Evolutionary conservation across 345 rosid genomes (phyloP).

Genomic region (Psidium guajava): DNA sequence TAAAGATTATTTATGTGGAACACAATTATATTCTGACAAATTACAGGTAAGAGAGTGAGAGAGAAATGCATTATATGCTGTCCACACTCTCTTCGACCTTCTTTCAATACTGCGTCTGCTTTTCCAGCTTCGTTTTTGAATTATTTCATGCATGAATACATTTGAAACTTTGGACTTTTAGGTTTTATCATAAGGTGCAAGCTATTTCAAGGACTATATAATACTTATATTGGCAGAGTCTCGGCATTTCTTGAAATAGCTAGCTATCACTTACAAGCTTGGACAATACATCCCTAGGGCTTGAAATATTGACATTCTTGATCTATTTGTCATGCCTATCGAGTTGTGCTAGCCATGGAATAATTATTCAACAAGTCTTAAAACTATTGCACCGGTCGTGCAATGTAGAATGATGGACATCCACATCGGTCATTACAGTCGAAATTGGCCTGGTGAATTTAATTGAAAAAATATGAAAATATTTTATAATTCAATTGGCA

Average conservation of each 20-base stretch:
- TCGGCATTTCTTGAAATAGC: background rate
- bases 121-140: background rate
- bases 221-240: background rate
- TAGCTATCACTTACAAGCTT: background rate
- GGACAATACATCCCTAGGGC: background rate
- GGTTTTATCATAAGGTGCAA: background rate
- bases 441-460: no score
- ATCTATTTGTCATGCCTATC: background rate
- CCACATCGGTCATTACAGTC: no score
- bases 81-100: background rate
- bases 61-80: background rate
- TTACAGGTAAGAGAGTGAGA: background rate
- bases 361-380: no score
- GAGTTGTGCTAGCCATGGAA: background rate
- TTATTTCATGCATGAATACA: background rate
- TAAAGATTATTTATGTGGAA: background rate
- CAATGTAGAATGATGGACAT: no score
- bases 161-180: background rate
- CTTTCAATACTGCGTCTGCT: background rate
- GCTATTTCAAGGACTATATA: background rate
- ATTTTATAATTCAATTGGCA: no score
- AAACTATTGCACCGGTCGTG: no score
- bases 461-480: no score
- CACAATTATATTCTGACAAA: background rate
- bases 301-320: background rate